Evolutionary conservation across 495 filamentous ascomycete genomes (phyloP), one percentile per base, ranked within the genome.

Genomic region (Tuber calosporum): DNA sequence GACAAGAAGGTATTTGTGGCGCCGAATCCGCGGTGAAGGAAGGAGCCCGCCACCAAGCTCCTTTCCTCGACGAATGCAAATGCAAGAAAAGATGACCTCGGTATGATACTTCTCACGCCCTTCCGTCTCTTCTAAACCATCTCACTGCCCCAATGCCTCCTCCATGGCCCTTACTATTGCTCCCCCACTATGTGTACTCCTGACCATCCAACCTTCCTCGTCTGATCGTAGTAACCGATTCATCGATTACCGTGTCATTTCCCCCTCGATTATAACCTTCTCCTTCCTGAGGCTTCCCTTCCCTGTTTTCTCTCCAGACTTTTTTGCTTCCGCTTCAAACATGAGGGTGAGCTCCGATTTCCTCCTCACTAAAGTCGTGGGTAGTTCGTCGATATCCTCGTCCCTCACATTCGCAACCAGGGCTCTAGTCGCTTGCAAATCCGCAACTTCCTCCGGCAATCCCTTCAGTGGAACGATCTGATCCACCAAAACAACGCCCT

Each of bases 391-490:
- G 20, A 69, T 73, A 45, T 73, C 71, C 48, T 78, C 53, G 36
- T 73, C 71, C 43, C 42, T 39, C 42, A 71, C 71, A 45, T 68
- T 71, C 34, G 66, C 75, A 22, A 77, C 62, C 48, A 69, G 38
- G 66, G 58, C 40, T n/a, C 70, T 67, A 15, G 67, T 43, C 22
- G 67, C 68, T 34, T 72, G 68, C 41, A 8, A 30, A 66, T 69
- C 73, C 20, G n/a, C 38, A 17, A 41, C 37, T 72, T 76, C 77
- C 30, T 76, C 78, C 41, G 42, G 36, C 38, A 77, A 48, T 38
- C 76, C 77, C 68, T 79, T 79, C 71, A 79, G 72, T 69, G 77
- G 77, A 34, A 79, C 77, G 66, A 80, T 68, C 68, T 75, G 78
- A 34, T 80, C 78, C 0, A 80, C 72, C 62, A 80, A 68, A 11